phyloP scores from a whole-genome alignment of 495 filamentous ascomycete genomes.

The Penicillium cataractarum region DNA sequence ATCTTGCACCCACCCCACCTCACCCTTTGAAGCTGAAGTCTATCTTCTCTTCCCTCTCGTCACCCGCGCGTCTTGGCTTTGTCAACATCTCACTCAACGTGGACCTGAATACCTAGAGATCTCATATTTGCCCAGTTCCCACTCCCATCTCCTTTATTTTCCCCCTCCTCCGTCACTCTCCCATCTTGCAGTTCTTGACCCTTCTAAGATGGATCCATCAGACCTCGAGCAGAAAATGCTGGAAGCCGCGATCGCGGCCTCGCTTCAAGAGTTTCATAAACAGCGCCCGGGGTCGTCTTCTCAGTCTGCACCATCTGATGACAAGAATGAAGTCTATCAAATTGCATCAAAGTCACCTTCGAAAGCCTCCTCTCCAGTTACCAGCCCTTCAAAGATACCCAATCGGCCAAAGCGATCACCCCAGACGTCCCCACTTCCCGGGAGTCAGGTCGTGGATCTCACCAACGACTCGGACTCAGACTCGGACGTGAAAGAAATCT shows the following conservation, averaged over 20 bases:
- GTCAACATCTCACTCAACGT: background rate
- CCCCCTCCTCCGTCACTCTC: background rate
- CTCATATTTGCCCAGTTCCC: background rate
- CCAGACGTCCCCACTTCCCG: background rate
- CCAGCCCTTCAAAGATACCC: background rate
- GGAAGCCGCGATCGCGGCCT: constrained; percentile 6
- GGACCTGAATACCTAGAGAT: background rate
- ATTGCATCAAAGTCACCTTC: background rate
- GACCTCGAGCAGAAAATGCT: background rate
- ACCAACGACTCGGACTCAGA: constrained; percentile 42
- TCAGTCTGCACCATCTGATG: background rate
- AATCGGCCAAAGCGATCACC: background rate
- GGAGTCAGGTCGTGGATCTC: constrained; percentile 38
- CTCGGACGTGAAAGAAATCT: constrained; percentile 30
- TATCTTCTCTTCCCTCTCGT: background rate
- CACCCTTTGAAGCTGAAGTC: background rate
- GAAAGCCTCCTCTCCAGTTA: background rate
- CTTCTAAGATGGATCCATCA: background rate
- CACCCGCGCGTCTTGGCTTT: background rate
- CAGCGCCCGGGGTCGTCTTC: background rate
- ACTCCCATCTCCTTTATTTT: background rate
- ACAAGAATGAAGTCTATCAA: background rate
- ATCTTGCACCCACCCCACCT: background rate
- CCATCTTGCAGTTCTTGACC: background rate
- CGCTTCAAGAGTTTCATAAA: background rate